Base-by-base conservation (phyloP, 768 basidiomycete species). In the Cubamyces sp. region DNA sequence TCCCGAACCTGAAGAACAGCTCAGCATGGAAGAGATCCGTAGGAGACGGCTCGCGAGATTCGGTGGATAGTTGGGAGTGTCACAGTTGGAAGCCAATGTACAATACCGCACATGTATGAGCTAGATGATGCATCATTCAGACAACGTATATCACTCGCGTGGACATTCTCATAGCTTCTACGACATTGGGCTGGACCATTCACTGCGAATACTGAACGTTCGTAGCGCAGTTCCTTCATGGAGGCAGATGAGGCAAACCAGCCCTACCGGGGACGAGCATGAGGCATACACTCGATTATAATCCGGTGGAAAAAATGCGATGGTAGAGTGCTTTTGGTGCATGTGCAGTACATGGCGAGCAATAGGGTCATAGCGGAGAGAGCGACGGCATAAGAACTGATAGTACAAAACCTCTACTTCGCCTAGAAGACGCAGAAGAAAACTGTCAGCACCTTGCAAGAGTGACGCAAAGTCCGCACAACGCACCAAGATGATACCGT, bases 401-500 rank as follows among this genome's bases (percentile, higher is more conserved):
- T 47, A 62, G 52, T 59, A 57, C 52, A 64, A 60, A 52, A 64
- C 66, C 43, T 60, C 60, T 69, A 69, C 68, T 69, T 69, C 51
- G 66, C 68, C 68, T 69, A 59, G 26, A 34, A 18, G 28, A 12
- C 11, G 11, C 26, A 23, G 11, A 1, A 28, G 41, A 50, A 21
- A 8, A n/a, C 18, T n/a, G 1, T 43, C 18, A 49, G 9, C 4
- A 25, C 3, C 25, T n/a, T n/a, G n/a, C n/a, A n/a, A n/a, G n/a
- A n/a, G n/a, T n/a, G n/a, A n/a, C n/a, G n/a, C n/a, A n/a, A n/a
- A n/a, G n/a, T 30, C 14, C 23, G 19, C 15, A 30, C 28, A 7
- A 81, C 90, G 68, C 73, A 94, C 92, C 76, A 93, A 78, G 80
- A 98, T 95, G 77, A 96, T 95, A 81, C 94, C 95, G 76, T 98